These are phyloP conservation scores for Quillaja saponaria DNA, from an alignment of 306 rosid genomes.

Conservation along the genomic window DNA sequence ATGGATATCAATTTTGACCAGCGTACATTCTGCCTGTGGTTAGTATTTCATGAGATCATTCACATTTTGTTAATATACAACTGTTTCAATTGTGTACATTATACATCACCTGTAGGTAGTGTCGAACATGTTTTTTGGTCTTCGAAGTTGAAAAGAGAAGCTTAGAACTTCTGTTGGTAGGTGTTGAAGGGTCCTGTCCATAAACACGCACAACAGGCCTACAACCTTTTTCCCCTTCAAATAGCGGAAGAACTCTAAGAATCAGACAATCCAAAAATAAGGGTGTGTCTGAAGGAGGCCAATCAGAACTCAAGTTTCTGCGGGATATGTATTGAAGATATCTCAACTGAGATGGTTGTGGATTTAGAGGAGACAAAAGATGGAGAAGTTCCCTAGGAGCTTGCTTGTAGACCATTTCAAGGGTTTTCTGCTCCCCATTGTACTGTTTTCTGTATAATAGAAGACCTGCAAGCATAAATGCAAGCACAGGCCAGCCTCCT, in stretches of 20 bases:
- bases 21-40: conserved; percentile 88
- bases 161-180: conserved; percentile 76
- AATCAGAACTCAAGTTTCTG: conserved; percentile 79
- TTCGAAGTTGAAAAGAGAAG: conserved; percentile 74
- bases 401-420: conserved; percentile 97
- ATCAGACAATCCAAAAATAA: conserved; percentile 77
- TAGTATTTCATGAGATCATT: conserved; percentile 42
- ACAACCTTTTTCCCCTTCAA: conserved; percentile 79
- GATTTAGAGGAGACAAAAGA: conserved; percentile 75
- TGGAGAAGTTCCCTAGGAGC: conserved; percentile 91
- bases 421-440: conserved; percentile 91
- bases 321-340: conserved; percentile 94
- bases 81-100: conserved; percentile 31
- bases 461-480: conserved; percentile 96
- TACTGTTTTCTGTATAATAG: conserved; percentile 83
- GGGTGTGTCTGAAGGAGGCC: conserved; percentile 93
- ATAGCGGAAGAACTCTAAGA: conserved; percentile 77
- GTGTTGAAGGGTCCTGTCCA: conserved; percentile 82
- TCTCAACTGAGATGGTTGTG: conserved; percentile 97
- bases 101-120: conserved; percentile 78
- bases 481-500: conserved; percentile 99
- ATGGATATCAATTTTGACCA: conserved; percentile 78
- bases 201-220: conserved; percentile 77
- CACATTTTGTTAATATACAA: conserved; percentile 28
- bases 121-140: conserved; percentile 50